Percentiles rank a stretch among this genome's conserved stretches.
phyloP scores from a whole-genome alignment of 192 early-diverging fungal genomes.

The Coemansia sp. region DNA sequence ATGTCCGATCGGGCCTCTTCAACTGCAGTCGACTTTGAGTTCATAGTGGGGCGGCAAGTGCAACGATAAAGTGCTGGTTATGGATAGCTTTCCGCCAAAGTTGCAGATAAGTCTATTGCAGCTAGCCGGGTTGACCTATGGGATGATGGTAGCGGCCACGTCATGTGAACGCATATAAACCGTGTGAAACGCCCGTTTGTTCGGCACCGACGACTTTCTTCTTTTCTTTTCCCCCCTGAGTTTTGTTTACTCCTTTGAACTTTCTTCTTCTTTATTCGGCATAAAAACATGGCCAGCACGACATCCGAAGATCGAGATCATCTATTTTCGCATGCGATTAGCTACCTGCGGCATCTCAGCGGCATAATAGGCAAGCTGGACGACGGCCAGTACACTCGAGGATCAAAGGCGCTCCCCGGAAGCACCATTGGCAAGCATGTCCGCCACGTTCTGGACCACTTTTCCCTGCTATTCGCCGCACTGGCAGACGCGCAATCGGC shows the following conservation, averaged over 20 bases:
- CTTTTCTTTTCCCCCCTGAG: background rate
- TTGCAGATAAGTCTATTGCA: no score
- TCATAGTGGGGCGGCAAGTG: no score
- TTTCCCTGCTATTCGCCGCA: constrained; percentile 21
- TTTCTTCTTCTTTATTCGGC: background rate
- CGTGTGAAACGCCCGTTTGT: background rate
- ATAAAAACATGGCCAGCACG: background rate
- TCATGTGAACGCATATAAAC: background rate
- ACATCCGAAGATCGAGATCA: background rate
- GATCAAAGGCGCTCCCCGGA: constrained; percentile 35
- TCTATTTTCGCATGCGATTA: constrained; percentile 16
- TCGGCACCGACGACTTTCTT: background rate
- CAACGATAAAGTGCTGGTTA: no score
- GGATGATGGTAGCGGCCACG: no score
- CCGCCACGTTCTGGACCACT: constrained; percentile 55
- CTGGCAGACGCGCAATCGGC: background rate
- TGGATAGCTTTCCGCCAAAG: no score
- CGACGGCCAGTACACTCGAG: constrained; percentile 20
- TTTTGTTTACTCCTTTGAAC: background rate
- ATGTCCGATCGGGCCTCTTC: constrained; percentile 39
- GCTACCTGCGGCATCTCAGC: constrained; percentile 16
- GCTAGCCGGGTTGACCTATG: no score
- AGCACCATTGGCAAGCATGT: constrained; percentile 58
- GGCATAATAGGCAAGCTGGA: constrained; percentile 5
- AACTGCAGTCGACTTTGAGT: constrained; percentile 19